phyloP scores from a whole-genome alignment of 768 basidiomycete species.

The Amylocystis lapponica region DNA sequence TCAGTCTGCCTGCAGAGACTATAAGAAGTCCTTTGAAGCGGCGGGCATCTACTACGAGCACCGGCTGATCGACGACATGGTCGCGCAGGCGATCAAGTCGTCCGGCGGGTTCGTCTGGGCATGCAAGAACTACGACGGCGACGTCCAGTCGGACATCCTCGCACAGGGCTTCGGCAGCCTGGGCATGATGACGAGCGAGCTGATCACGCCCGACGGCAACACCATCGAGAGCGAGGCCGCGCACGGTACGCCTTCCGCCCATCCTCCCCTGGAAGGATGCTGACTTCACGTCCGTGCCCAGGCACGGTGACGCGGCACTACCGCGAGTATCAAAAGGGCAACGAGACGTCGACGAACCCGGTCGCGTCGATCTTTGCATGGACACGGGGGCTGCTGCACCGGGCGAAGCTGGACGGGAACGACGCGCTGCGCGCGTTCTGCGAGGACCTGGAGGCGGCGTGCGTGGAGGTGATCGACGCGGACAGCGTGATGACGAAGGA shows the following conservation, averaged over 20 bases:
- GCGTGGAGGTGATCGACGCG: constrained; percentile 85
- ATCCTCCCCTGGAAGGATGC: not conserved
- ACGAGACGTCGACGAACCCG: constrained; percentile 97
- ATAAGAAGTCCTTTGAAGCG: constrained; percentile 65
- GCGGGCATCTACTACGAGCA: constrained; percentile 89
- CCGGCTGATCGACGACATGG: constrained; percentile 97
- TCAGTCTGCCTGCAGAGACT: constrained; percentile 38
- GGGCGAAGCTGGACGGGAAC: constrained; percentile 89
- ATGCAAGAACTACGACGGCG: constrained; percentile 54
- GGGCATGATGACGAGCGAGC: constrained; percentile 97
- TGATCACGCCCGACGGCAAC: constrained; percentile 91
- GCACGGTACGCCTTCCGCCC: constrained; percentile 49
- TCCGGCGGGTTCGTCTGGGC: constrained; percentile 79
- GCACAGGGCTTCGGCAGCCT: constrained; percentile 96
- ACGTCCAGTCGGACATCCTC: constrained; percentile 84
- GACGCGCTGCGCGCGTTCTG: constrained; percentile 69
- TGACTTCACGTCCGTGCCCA: constrained; percentile 20
- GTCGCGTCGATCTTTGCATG: constrained; percentile 98
- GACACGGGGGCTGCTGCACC: constrained; percentile 91
- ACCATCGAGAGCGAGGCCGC: constrained; percentile 95
- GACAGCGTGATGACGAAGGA: constrained; percentile 98
- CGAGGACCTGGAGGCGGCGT: constrained; percentile 74
- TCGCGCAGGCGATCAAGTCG: constrained; percentile 96
- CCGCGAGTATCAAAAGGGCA: constrained; percentile 94
- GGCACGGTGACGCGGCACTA: constrained; percentile 95